A percentile compares a stretch with the other conserved stretches of the same genome.
Evolutionary conservation across 257 asterid genomes (phyloP).

Genomic region (Pogostemon cablin): DNA sequence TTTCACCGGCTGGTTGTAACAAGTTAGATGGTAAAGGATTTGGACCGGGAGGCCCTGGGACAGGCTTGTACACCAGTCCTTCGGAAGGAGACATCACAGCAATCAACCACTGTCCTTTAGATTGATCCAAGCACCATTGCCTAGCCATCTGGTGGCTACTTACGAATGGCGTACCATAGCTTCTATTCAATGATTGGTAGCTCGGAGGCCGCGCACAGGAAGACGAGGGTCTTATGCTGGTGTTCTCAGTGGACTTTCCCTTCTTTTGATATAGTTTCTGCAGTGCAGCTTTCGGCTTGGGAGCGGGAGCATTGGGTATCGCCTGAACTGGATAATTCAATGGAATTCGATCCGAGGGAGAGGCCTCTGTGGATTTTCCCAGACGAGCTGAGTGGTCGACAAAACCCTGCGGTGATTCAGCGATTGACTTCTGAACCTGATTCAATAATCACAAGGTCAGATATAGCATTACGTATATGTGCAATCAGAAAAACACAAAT

Average conservation of each 20-base stretch:
- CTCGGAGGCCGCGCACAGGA: slow-evolving; percentile 39
- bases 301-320: slow-evolving; percentile 38
- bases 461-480: background rate
- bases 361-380: slow-evolving; percentile 42
- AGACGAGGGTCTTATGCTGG: slow-evolving; percentile 43
- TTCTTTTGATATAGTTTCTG: slow-evolving; percentile 45
- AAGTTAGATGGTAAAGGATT: slow-evolving; percentile 44
- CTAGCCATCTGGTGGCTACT: slow-evolving; percentile 40
- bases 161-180: slow-evolving; percentile 39
- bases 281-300: slow-evolving; percentile 49
- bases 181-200: slow-evolving; percentile 31
- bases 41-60: slow-evolving; percentile 54
- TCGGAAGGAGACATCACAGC: slow-evolving; percentile 88
- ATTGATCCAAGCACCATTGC: slow-evolving; percentile 63
- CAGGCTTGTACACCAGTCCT: slow-evolving; percentile 83
- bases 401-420: slow-evolving; percentile 63
- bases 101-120: slow-evolving; percentile 80
- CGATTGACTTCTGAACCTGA: slow-evolving; percentile 80
- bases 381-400: slow-evolving; percentile 46
- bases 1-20: slow-evolving; percentile 48
- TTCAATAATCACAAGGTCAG: background rate
- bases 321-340: slow-evolving; percentile 42
- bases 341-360: slow-evolving; percentile 43
- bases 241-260: slow-evolving; percentile 55
- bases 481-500: background rate